phyloP scores from a whole-genome alignment of 805 yeast genomes.

The Nakazawaea ishiwadae region DNA sequence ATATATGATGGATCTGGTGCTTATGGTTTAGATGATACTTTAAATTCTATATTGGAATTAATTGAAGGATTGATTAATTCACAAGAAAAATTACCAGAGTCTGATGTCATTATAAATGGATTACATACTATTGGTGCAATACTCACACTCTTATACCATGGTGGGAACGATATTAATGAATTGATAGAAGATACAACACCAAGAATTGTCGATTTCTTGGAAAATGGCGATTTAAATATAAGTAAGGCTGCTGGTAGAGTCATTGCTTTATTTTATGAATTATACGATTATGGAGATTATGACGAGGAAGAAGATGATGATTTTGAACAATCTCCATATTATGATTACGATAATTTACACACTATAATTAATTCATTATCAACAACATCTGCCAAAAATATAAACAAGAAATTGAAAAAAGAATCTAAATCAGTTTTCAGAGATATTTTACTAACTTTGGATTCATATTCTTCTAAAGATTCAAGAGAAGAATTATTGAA shows the following conservation, averaged over 20 bases:
- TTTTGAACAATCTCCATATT: constrained; percentile 44
- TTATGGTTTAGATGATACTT: constrained; percentile 43
- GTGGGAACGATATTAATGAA: constrained; percentile 33
- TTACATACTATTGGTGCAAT: constrained; percentile 43
- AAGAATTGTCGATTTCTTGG: constrained; percentile 36
- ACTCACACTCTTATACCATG: constrained; percentile 36
- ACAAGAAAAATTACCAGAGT: constrained; percentile 23
- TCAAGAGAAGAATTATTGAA: constrained; percentile 28
- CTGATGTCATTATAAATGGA: constrained; percentile 38
- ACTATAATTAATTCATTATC: constrained; percentile 37
- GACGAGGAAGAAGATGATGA: constrained; percentile 33
- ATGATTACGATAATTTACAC: constrained; percentile 45
- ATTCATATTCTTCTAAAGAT: constrained; percentile 29
- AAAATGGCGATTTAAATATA: constrained; percentile 39
- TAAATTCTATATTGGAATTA: constrained; percentile 37
- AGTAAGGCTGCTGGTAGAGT: constrained; percentile 52
- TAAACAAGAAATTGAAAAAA: constrained; percentile 60
- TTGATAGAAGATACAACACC: constrained; percentile 34
- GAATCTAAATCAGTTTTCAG: constrained; percentile 56
- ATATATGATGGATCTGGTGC: constrained; percentile 45
- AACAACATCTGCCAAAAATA: constrained; percentile 48
- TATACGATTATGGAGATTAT: constrained; percentile 38
- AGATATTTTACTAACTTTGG: constrained; percentile 48
- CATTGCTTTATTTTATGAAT: constrained; percentile 52
- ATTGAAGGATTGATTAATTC: constrained; percentile 28